Conservation (phyloP, 78 protist species). For the Monosiga brevicollis region DNA sequence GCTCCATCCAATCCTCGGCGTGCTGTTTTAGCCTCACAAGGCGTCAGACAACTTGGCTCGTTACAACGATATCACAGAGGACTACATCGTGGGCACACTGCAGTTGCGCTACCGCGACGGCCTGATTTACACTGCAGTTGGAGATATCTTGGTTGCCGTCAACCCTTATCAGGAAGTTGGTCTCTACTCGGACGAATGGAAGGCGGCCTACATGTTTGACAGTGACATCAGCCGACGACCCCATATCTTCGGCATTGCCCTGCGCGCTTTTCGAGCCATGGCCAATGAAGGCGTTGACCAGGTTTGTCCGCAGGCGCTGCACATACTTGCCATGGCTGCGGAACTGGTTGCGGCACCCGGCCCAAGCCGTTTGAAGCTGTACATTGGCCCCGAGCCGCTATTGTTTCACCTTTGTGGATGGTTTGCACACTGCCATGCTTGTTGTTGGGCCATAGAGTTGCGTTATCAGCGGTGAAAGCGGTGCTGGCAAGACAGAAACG, state of each 20-base stretch:
- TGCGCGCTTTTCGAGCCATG: neutral
- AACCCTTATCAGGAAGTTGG: constrained; percentile 28
- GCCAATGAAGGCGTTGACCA: neutral
- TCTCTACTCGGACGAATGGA: neutral
- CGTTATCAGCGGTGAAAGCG: constrained; percentile 76
- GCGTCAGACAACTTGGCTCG: neutral
- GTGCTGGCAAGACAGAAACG: constrained; percentile 95
- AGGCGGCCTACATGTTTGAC: too few relatives aligned
- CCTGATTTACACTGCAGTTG: constrained; percentile 19
- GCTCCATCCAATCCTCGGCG: too few relatives aligned
- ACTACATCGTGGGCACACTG: neutral
- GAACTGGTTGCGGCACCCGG: too few relatives aligned
- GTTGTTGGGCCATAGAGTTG: too few relatives aligned
- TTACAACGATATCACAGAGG: neutral
- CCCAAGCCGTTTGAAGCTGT: too few relatives aligned
- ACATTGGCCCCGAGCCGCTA: too few relatives aligned
- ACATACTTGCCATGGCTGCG: too few relatives aligned
- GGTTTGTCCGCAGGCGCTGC: too few relatives aligned
- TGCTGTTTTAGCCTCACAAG: neutral
- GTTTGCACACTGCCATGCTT: too few relatives aligned
- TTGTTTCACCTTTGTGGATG: too few relatives aligned
- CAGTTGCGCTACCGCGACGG: neutral
- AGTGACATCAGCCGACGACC: too few relatives aligned
- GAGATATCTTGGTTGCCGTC: constrained; percentile 34
- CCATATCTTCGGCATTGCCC: neutral